Evolutionary conservation across 2,329 filamentous ascomycete genomes (phyloP), one percentile per base, ranked within the genome.

Genomic region (Hysterium pulicare): DNA sequence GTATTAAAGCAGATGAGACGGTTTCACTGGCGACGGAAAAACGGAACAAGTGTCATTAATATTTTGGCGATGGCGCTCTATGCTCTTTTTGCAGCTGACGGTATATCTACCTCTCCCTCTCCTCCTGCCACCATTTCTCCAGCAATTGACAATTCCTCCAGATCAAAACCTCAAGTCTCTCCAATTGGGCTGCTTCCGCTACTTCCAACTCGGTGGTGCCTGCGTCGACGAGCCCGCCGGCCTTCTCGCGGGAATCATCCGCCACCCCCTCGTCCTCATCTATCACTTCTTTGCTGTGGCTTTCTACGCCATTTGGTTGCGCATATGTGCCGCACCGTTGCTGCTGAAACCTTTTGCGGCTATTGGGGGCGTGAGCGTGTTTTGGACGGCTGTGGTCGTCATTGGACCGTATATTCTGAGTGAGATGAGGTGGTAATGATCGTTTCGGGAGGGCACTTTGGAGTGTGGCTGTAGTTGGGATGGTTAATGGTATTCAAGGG

Each of bases 11-110:
- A 86, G 54, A 81, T 97, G 73, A 71, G 75, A 10, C 67, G 74
- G 13, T 93, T 97, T 71, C 90, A 97, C 76, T 95, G 88, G 87
- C 75, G 76, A 53, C 82, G 93, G 58, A 97, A 97, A 73, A 73
- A 76, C 50, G 75, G 90, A 38, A 88, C 87, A 0, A 82, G 82
- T 40, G 90, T 95, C 54, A 93, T 98, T 76, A 98, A 98, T 69
- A 95, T 97, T 55, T 82, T 98, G n/a, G 91, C 93, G 1, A 87
- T 93, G 74, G 90, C 93, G 0, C 78, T 98, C 1, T 98, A 98
- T 72, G 76, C 79, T 23, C 80, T 98, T 10, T 98, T 97, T 64
- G 89, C 91, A 13, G 93, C 91, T 39, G 76, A 94, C 63, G 77
- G 32, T 34, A 11, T 3, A 26, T 61, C 20, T 10, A 24, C 15